Evolutionary conservation across 2,329 filamentous ascomycete genomes (phyloP), one percentile per base, ranked within the genome.

Genomic region (Ophiognomonia clavigignenti-juglandacearum): DNA sequence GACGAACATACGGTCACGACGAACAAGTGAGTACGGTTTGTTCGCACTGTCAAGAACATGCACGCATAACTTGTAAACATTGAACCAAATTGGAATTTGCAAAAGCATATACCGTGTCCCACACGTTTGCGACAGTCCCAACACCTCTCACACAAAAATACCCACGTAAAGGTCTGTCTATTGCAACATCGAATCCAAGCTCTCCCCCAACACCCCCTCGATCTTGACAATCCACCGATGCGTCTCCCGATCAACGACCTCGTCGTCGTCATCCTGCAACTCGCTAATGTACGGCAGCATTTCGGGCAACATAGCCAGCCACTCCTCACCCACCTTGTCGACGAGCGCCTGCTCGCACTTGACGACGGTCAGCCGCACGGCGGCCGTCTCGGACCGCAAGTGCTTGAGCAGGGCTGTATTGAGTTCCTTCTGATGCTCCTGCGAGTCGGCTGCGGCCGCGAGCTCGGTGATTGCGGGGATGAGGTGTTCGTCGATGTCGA

Each of bases 231-330:
- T 93, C 92, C 93, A 96, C 59, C 82, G 76, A 62, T 91, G 80
- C 31, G 90, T 92, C 72, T 96, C 91, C 61, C 82, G 75, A 71
- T 98, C 93, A 20, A 98, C 92, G 23, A 78, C 76, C 69, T 97
- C 93, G 61, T 97, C 91, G 56, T 97, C 93, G 63, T 98, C 93
- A 62, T 98, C 93, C 69, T 96, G 86, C 60, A 96, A 66, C 71
- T 98, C 93, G 60, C 88, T 95, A 58, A 99, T 96, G 54, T 92
- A 88, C 18, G 95, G 92, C 63, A 98, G 70, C 86, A 96, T 97
- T 76, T 98, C 93, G 0, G 92, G 89, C 61, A 97, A 66, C 71
- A 95, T 78, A 1, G 83, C 80, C 50, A 98, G 69, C 93, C 93
- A 98, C 62, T 98, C 93, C 64, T 97, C 91, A 50, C 91, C 91